These are phyloP conservation scores for Neonectria hederae DNA, from an alignment of 2,329 filamentous ascomycete species.

Conservation along the genomic window DNA sequence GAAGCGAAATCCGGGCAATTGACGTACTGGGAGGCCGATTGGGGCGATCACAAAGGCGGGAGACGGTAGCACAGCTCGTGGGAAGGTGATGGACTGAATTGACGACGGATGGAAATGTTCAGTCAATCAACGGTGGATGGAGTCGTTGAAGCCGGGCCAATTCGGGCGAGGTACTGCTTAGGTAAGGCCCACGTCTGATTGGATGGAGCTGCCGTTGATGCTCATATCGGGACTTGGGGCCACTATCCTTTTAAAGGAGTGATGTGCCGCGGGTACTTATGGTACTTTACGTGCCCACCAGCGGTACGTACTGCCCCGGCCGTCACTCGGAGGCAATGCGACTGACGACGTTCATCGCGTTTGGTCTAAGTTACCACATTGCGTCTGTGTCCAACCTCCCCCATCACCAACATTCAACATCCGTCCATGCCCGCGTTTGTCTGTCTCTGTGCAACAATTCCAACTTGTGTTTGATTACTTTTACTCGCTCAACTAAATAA, in stretches of 20 bases:
- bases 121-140: constrained; percentile 25
- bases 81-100: constrained; percentile 1
- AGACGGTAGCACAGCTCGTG: constrained; percentile 21
- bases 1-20: background rate
- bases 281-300: too few species aligned
- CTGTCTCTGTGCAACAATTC: background rate
- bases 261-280: too few species aligned
- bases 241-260: constrained; percentile 9
- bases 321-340: background rate
- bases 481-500: too few species aligned
- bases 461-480: background rate
- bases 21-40: constrained; percentile 37
- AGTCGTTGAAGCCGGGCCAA: constrained; percentile 34
- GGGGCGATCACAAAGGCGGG: constrained; percentile 27
- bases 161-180: constrained; percentile 35
- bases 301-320: background rate
- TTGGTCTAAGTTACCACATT: constrained; percentile 21
- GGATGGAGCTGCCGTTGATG: background rate
- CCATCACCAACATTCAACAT: background rate
- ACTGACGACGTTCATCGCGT: background rate
- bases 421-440: background rate
- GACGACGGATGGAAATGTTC: constrained; percentile 14
- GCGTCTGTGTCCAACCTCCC: constrained; percentile 5
- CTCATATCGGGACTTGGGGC: too few species aligned
- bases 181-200: constrained; percentile 36